These are phyloP conservation scores for Dictyostelium brefeldianum DNA, from an alignment of 78 protist genomes.

Conservation along the genomic window DNA sequence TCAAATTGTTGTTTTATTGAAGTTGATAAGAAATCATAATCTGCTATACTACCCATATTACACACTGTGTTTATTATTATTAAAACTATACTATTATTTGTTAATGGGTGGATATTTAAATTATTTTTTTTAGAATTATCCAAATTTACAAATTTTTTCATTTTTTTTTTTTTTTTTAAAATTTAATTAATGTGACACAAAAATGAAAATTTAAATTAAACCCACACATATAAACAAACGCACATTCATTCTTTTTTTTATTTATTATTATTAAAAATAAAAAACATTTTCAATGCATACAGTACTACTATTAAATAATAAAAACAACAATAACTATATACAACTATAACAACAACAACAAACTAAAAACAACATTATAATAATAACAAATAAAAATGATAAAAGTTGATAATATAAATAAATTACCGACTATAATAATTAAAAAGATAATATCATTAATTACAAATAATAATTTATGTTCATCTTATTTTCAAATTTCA, in stretches of 20 bases:
- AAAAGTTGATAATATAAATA: constrained; percentile 32
- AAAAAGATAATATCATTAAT: constrained; percentile 26
- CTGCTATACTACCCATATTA: background rate
- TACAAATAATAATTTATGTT: constrained; percentile 16
- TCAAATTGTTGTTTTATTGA: constrained; percentile 1
- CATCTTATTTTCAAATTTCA: constrained; percentile 48
- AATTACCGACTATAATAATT: constrained; percentile 62
- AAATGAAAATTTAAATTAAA: background rate
- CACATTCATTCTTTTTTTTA: background rate
- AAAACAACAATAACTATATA: background rate
- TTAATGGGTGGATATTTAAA: too few relatives aligned
- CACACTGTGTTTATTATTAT: too few relatives aligned
- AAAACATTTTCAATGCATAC: background rate
- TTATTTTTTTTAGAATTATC: too few relatives aligned
- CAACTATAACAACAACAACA: background rate
- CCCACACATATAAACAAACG: background rate
- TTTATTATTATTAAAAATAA: too few relatives aligned
- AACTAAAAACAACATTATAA: background rate
- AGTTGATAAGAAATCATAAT: background rate
- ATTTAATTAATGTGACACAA: background rate
- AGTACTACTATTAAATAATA: background rate
- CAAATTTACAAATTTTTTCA: too few relatives aligned
- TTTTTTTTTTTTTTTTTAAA: constrained; percentile 2
- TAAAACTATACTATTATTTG: too few relatives aligned
- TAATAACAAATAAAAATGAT: background rate